Percentiles rank a stretch among this genome's conserved stretches.
Conservation (phyloP, 2,329 filamentous ascomycete genomes). For the Penicillium rolfsii region DNA sequence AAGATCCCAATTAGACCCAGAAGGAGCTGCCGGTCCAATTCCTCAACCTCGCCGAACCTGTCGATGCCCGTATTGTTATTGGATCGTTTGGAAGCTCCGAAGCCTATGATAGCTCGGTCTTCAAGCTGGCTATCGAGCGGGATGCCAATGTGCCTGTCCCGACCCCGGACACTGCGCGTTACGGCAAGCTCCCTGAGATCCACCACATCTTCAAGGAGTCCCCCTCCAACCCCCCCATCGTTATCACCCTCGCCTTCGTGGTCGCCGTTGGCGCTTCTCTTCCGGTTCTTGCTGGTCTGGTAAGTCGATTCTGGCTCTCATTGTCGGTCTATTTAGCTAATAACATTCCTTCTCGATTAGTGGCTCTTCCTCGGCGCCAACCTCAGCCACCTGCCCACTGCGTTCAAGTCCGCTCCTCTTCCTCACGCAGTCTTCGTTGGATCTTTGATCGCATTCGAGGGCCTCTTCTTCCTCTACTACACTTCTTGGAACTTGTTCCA, state of each 20-base stretch:
- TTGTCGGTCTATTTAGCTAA: conserved; percentile 11
- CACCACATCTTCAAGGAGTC: conserved; percentile 86
- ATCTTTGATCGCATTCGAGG: conserved; percentile 85
- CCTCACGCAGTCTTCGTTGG: conserved; percentile 84
- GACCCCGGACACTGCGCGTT: conserved; percentile 72
- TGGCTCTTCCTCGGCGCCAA: conserved; percentile 87
- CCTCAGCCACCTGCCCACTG: conserved; percentile 73
- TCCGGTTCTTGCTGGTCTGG: conserved; percentile 70
- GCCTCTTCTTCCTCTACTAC: conserved; percentile 94
- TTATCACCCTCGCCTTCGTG: conserved; percentile 78
- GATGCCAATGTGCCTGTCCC: conserved; percentile 65
- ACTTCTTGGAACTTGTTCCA: conserved; percentile 90
- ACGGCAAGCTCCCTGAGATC: conserved; percentile 82
- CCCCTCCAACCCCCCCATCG: conserved; percentile 75
- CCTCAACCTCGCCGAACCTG: conserved; percentile 65
- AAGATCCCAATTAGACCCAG: conserved; percentile 63
- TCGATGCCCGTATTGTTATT: conserved; percentile 80
- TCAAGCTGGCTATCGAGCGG: conserved; percentile 69
- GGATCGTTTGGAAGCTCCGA: conserved; percentile 79
- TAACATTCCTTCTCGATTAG: conserved; percentile 47
- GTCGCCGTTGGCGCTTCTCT: conserved; percentile 72
- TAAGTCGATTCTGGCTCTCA: conserved; percentile 49
- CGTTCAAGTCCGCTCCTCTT: conserved; percentile 74
- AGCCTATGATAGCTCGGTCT: conserved; percentile 69
- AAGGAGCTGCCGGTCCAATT: conserved; percentile 88